phyloP scores from a whole-genome alignment of 2,329 filamentous ascomycete species.

The Paradendryphiella salina region DNA sequence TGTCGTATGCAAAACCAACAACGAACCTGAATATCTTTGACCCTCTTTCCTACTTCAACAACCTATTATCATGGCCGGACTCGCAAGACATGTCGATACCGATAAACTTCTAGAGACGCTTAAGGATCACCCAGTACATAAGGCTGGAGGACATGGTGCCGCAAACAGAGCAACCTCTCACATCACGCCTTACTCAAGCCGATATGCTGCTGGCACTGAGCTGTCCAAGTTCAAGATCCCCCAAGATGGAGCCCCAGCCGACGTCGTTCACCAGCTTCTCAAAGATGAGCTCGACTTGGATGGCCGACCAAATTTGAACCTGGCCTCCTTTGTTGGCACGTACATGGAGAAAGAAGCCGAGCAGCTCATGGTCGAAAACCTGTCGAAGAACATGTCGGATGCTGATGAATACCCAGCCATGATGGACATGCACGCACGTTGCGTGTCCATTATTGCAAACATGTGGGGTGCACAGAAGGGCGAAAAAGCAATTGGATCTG shows the following conservation, averaged over 20 bases:
- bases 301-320: conserved; percentile 65
- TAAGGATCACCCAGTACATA: conserved; percentile 51
- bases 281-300: conserved; percentile 50
- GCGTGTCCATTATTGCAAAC: conserved; percentile 68
- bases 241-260: conserved; percentile 60
- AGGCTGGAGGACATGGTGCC: conserved; percentile 40
- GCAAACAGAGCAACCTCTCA: conserved; percentile 52
- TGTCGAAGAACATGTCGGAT: conserved; percentile 73
- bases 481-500: conserved; percentile 68
- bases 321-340: conserved; percentile 70
- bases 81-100: conserved; percentile 58
- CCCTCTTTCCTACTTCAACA: background rate
- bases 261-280: conserved; percentile 66
- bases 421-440: conserved; percentile 65
- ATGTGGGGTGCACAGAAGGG: conserved; percentile 66
- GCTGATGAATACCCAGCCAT: conserved; percentile 55
- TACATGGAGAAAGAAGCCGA: conserved; percentile 71
- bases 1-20: background rate
- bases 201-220: conserved; percentile 59
- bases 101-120: conserved; percentile 58
- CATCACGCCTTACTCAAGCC: conserved; percentile 60
- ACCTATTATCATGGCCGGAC: conserved; percentile 49
- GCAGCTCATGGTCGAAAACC: conserved; percentile 67
- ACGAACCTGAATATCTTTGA: background rate
- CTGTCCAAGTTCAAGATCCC: conserved; percentile 65